These are phyloP conservation scores for Jasminum sambac DNA, from an alignment of 257 asterid genomes.

Conservation along the genomic window DNA sequence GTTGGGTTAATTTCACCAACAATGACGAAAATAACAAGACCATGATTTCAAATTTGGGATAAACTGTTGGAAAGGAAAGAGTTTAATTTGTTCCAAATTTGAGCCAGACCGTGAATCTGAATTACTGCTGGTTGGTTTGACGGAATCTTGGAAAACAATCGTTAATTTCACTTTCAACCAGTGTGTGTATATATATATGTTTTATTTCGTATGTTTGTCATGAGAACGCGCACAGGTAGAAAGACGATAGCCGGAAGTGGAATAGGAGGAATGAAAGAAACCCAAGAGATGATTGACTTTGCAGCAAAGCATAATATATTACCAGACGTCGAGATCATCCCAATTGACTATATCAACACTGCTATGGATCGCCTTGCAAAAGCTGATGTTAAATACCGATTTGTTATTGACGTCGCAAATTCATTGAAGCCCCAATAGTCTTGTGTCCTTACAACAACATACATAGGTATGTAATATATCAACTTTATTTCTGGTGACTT, in stretches of 20 bases:
- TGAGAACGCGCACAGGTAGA: slow-evolving; percentile 27
- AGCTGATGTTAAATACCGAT: slow-evolving; percentile 43
- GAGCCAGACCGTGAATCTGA: too few species aligned
- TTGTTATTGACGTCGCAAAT: slow-evolving; percentile 40
- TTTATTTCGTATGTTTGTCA: not conserved
- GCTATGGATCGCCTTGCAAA: slow-evolving; percentile 48
- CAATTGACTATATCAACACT: slow-evolving; percentile 43
- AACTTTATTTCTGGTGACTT: too few species aligned
- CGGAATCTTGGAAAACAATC: too few species aligned
- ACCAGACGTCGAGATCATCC: slow-evolving; percentile 44
- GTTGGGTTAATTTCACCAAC: too few species aligned
- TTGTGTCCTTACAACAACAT: too few species aligned
- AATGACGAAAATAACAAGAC: too few species aligned
- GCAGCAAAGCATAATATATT: slow-evolving; percentile 39
- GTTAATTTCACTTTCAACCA: not conserved
- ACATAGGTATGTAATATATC: too few species aligned
- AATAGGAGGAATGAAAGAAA: slow-evolving; percentile 36
- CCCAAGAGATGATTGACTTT: slow-evolving; percentile 41
- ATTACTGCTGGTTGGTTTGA: too few species aligned
- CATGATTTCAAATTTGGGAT: too few species aligned
- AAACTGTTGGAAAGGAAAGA: too few species aligned
- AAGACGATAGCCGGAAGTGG: slow-evolving; percentile 31
- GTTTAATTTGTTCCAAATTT: too few species aligned
- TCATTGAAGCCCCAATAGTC: slow-evolving; percentile 21
- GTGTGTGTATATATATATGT: too few species aligned